Evolutionary conservation across 2,329 filamentous ascomycete genomes (phyloP), one percentile per base, ranked within the genome.

Genomic region (Colletotrichum abscissum): DNA sequence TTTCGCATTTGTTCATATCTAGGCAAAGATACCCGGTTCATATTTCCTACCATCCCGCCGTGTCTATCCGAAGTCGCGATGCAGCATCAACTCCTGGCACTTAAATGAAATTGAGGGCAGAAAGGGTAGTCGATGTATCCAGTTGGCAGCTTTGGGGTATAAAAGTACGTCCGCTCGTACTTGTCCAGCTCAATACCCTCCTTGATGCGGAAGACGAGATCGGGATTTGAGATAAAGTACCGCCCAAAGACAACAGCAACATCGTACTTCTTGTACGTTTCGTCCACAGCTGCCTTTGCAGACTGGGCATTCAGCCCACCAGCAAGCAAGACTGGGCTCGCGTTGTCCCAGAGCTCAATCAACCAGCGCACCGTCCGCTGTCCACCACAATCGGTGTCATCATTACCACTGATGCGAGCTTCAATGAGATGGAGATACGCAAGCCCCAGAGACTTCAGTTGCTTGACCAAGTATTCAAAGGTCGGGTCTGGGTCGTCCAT

Each of bases 341-440:
- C 38, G 22, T 80, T 80, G 16, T 80, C 64, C 81, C 80, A 83
- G n/a, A 76, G 64, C 28, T 82, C 77, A 1, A 83, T 76, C 1
- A 82, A 73, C 55, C 79, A 81, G 35, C 66, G 60, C 16, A 77
- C 66, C 33, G 63, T 72, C 22, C 57, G 54, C 19, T 64, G 56
- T 1, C 75, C 75, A 19, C 70, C 65, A 0, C 72, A 82, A 1
- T 86, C 84, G 14, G 82, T 75, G 62, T 85, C 83, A 3, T 79
- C 78, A 69, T 79, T 82, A 14, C 85, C 84, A 9, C 82, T 79
- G 26, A 90, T 82, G 2, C 88, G 84, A 2, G 88, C 84, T 78
- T 92, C 89, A n/a, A 92, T 84, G 2, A 91, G 74, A 78, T 92
- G 90, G 42, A 91, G 76, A 78, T 88, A 92, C 0, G 89, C 86